Percentiles rank a stretch among this genome's conserved stretches.
Evolutionary conservation across 2,329 filamentous ascomycete species (phyloP).

Genomic region (Cryphonectria carpinicola): DNA sequence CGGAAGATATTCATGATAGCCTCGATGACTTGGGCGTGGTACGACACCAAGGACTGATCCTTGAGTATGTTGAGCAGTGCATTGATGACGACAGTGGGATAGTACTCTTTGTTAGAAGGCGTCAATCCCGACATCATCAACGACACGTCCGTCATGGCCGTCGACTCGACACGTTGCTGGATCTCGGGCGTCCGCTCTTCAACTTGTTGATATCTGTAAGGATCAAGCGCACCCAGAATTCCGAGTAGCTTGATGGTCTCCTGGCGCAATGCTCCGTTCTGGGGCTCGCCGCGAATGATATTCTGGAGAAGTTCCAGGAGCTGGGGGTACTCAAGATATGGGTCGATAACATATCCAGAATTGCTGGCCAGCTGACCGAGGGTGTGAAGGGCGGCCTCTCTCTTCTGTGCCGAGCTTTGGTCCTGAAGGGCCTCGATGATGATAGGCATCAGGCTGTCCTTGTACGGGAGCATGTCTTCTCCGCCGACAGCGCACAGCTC

Average conservation of each 20-base stretch:
- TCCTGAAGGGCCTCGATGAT: constrained; percentile 95
- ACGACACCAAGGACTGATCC: constrained; percentile 85
- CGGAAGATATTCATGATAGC: constrained; percentile 99
- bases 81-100: constrained; percentile 96
- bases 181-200: constrained; percentile 86
- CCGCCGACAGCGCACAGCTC: constrained; percentile 93
- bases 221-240: constrained; percentile 91
- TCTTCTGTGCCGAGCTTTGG: constrained; percentile 85
- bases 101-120: constrained; percentile 97
- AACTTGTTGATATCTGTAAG: constrained; percentile 94
- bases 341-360: constrained; percentile 95
- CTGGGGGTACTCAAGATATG: constrained; percentile 93
- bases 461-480: constrained; percentile 90
- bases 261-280: constrained; percentile 80
- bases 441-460: constrained; percentile 90
- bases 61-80: constrained; percentile 90
- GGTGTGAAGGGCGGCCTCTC: constrained; percentile 87
- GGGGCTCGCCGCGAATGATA: constrained; percentile 88
- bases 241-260: constrained; percentile 97
- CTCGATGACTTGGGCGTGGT: constrained; percentile 93
- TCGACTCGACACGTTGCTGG: constrained; percentile 66
- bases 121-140: constrained; percentile 98
- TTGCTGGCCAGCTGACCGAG: constrained; percentile 93
- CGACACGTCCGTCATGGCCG: constrained; percentile 85
- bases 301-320: constrained; percentile 89